Evolutionary conservation across 768 basidiomycete species (phyloP).

Genomic region (Trametes punicea): DNA sequence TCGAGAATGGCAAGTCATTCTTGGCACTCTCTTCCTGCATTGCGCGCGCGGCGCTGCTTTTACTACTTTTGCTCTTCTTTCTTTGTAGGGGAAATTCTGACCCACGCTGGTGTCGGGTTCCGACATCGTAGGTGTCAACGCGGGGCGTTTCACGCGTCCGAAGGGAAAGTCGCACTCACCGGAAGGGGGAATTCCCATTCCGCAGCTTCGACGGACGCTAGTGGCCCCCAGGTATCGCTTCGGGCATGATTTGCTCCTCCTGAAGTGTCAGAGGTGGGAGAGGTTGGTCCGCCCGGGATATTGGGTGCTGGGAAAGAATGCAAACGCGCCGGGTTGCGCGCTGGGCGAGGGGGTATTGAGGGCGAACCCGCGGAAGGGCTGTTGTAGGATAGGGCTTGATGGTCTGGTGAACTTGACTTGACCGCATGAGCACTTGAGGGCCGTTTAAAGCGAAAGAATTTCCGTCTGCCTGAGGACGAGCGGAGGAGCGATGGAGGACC

Average conservation of each 20-base stretch:
- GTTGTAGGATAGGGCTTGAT: background rate
- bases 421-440: conserved; percentile 19
- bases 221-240: conserved; percentile 1
- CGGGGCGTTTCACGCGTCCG: background rate
- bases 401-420: background rate
- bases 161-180: conserved; percentile 1
- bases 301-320: background rate
- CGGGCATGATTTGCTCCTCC: background rate
- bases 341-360: conserved; percentile 18
- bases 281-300: background rate
- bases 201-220: background rate
- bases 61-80: conserved; percentile 21
- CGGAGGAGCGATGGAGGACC: background rate
- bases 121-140: conserved; percentile 1
- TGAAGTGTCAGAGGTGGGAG: background rate
- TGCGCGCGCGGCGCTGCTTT: background rate
- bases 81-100: conserved; percentile 18
- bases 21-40: conserved; percentile 10
- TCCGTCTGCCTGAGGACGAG: conserved; percentile 17
- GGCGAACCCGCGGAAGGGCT: background rate
- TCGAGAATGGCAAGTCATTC: conserved; percentile 44
- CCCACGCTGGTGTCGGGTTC: conserved; percentile 3
- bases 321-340: conserved; percentile 23
- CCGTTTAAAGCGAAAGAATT: conserved; percentile 21
- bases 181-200: conserved; percentile 20